Evolutionary conservation across 352 stramenopile genomes (phyloP), one percentile per base, ranked within the genome.

Genomic region (Phytophthora sp.): DNA sequence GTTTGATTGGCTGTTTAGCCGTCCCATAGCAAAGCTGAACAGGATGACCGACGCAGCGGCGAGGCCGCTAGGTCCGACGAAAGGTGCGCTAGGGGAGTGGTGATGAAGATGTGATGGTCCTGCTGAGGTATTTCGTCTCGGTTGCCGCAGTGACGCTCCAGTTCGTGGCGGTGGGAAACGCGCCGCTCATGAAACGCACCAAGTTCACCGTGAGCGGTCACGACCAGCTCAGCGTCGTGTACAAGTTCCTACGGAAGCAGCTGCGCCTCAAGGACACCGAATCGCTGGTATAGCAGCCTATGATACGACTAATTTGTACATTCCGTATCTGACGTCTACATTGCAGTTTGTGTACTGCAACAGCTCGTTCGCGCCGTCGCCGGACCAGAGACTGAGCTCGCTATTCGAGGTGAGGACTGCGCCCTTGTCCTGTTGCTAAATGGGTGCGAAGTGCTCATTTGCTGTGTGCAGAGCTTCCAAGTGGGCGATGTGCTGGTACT

Each of bases 291-390:
- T 1, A 4, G 12, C 20, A 31, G 16, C 29, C 56, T 3, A 16
- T 39, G 11, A 54, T 16, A 54, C 27, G 8, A 36, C 29, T n/a
- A n/a, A n/a, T n/a, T n/a, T n/a, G n/a, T n/a, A n/a, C n/a, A n/a
- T n/a, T n/a, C n/a, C n/a, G n/a, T n/a, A n/a, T 44, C 26, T 68
- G 13, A 62, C 36, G 20, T n/a, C n/a, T n/a, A n/a, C n/a, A 2
- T 0, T 67, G 36, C 59, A 95, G 87, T 93, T 95, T 75, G 83
- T 95, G 39, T 95, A 94, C 63, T 95, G 87, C 79, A 95, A 95
- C 63, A 92, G 83, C 65, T 90, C 87, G 29, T 95, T 95, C 57
- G 85, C 87, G 16, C 87, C 87, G n/a, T 91, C 83, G 3, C 87
- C 85, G 4, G 87, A 93, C 44, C 87, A 95, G 50, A 84, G 83